These are phyloP conservation scores for Arthrobotrys megalospora DNA, from an alignment of 2,329 filamentous ascomycete species.

Conservation along the genomic window DNA sequence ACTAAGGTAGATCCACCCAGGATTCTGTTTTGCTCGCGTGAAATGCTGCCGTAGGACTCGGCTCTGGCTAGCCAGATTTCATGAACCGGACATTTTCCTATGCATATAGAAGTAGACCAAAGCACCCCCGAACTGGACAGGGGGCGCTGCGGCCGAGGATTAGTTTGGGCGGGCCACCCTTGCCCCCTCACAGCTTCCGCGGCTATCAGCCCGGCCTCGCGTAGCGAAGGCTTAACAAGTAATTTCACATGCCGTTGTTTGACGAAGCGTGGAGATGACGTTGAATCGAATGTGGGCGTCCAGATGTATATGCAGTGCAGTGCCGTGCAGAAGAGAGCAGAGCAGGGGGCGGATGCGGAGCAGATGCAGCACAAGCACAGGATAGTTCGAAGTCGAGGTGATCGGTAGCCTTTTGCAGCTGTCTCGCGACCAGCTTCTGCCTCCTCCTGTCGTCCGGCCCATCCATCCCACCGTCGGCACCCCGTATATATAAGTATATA, in stretches of 20 bases:
- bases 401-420: slow-evolving; percentile 23
- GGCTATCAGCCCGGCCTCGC: slow-evolving; percentile 52
- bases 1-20: slow-evolving; percentile 9
- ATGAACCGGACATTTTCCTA: slow-evolving; percentile 54
- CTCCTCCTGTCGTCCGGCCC: slow-evolving; percentile 51
- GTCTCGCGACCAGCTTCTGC: slow-evolving; percentile 29
- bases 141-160: slow-evolving; percentile 57
- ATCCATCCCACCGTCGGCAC: slow-evolving; percentile 10
- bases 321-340: too few relatives aligned
- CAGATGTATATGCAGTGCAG: slow-evolving; percentile 9
- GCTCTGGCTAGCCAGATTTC: not conserved
- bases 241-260: slow-evolving; percentile 48
- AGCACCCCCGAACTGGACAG: slow-evolving; percentile 42
- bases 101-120: not conserved
- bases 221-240: slow-evolving; percentile 12
- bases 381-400: not conserved
- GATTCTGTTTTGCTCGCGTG: not conserved
- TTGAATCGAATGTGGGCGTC: slow-evolving; percentile 8
- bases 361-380: not conserved
- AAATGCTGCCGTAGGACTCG: slow-evolving; percentile 9
- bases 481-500: slow-evolving; percentile 23
- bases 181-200: slow-evolving; percentile 43
- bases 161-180: slow-evolving; percentile 5
- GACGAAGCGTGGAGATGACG: slow-evolving; percentile 37
- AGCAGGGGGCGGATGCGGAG: too few relatives aligned